These are phyloP conservation scores for Cladosporium oxysporum DNA, from an alignment of 2,329 filamentous ascomycete genomes.

Conservation along the genomic window DNA sequence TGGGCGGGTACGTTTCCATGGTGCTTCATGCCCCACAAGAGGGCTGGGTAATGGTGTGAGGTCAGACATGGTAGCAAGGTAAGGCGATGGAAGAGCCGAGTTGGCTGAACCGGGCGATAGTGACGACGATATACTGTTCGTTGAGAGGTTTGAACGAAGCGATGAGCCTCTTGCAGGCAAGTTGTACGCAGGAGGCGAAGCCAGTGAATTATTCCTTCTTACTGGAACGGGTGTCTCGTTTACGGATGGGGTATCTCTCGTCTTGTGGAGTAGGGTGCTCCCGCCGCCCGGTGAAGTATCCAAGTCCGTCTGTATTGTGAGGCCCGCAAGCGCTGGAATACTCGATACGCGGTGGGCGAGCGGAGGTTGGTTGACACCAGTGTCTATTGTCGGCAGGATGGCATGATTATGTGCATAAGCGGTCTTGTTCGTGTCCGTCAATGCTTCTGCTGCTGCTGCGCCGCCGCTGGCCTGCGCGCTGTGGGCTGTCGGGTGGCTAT, in stretches of 20 bases:
- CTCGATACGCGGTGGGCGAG: slow-evolving; percentile 21
- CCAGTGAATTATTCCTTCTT: slow-evolving; percentile 42
- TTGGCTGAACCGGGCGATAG: slow-evolving; percentile 46
- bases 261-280: slow-evolving; percentile 1
- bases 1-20: slow-evolving; percentile 45
- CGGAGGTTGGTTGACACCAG: slow-evolving; percentile 12
- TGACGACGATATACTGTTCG: slow-evolving; percentile 46
- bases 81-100: slow-evolving; percentile 50
- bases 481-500: not conserved
- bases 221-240: slow-evolving; percentile 37
- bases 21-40: slow-evolving; percentile 44
- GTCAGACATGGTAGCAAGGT: slow-evolving; percentile 50
- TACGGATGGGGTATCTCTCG: slow-evolving; percentile 30
- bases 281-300: slow-evolving; percentile 9
- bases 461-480: not conserved
- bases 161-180: slow-evolving; percentile 29
- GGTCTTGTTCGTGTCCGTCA: slow-evolving; percentile 6
- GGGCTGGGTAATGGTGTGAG: slow-evolving; percentile 56
- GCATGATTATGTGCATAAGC: slow-evolving; percentile 12
- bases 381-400: slow-evolving; percentile 15
- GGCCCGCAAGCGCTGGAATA: slow-evolving; percentile 26
- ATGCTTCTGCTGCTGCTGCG: not conserved
- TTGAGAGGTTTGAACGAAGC: slow-evolving; percentile 45
- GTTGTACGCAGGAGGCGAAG: slow-evolving; percentile 36
- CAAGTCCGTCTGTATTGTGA: slow-evolving; percentile 28